Conservation (phyloP, 1,139 yeast species). For the Candida sp. region DNA sequence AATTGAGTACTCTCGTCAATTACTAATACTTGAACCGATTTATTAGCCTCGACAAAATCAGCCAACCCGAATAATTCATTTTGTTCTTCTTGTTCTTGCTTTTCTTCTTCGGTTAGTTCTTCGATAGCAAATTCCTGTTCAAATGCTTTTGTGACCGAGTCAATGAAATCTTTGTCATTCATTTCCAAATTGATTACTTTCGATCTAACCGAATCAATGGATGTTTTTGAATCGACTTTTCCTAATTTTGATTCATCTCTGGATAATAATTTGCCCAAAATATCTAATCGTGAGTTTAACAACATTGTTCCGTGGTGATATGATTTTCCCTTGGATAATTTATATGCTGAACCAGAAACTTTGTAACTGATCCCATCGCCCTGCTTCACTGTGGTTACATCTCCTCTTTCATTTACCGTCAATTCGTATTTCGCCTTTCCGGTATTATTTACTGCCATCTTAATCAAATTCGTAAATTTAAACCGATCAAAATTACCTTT, state of each 20-base stretch:
- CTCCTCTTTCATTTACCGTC: constrained; percentile 69
- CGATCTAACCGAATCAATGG: constrained; percentile 74
- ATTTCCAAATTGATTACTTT: constrained; percentile 66
- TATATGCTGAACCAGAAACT: constrained; percentile 89
- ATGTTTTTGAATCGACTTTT: constrained; percentile 51
- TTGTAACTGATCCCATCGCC: constrained; percentile 40
- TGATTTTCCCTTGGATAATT: constrained; percentile 76
- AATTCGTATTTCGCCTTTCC: constrained; percentile 20
- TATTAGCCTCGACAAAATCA: constrained; percentile 23
- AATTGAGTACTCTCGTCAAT: constrained; percentile 30
- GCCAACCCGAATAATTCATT: constrained; percentile 34
- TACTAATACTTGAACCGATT: constrained; percentile 9
- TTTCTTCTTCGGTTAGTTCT: constrained; percentile 10
- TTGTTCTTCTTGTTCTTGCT: constrained; percentile 18
- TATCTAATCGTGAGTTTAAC: constrained; percentile 57
- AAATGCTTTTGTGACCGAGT: constrained; percentile 46
- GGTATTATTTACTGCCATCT: constrained; percentile 43
- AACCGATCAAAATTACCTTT: constrained; percentile 65
- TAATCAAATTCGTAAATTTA: constrained; percentile 54
- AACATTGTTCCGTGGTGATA: constrained; percentile 98
- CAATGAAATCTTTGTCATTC: constrained; percentile 43
- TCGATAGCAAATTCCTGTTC: constrained; percentile 25
- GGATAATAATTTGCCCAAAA: constrained; percentile 55
- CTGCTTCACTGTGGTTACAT: constrained; percentile 49
- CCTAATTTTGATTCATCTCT: constrained; percentile 44